Evolutionary conservation across 2,329 filamentous ascomycete genomes (phyloP).

Genomic region (Myriosclerotinia scirpicola): DNA sequence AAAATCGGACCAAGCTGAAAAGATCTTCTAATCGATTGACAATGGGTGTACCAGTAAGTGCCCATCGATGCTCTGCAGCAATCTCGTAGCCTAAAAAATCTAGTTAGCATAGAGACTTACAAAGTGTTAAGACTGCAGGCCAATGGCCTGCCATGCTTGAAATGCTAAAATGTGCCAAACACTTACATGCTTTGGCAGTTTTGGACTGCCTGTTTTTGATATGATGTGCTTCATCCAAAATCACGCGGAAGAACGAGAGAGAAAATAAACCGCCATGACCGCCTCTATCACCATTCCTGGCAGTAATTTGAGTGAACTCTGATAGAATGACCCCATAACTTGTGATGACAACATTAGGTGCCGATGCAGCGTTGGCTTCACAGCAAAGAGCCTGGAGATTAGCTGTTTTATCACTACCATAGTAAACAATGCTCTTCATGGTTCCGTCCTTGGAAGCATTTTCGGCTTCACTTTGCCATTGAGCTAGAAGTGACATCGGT

Average conservation of each 20-base stretch:
- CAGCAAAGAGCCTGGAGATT: conserved; percentile 81
- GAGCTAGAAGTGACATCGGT: conserved; percentile 91
- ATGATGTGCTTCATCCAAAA: conserved; percentile 90
- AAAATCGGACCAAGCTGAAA: conserved; percentile 87
- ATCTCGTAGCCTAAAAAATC: conserved; percentile 63
- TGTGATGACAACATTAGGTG: conserved; percentile 89
- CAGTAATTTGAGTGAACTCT: conserved; percentile 75
- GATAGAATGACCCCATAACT: conserved; percentile 91
- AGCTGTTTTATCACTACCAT: conserved; percentile 78
- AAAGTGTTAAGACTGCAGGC: no score
- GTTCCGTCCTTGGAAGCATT: conserved; percentile 85
- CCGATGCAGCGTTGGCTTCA: conserved; percentile 67
- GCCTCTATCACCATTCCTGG: conserved; percentile 64
- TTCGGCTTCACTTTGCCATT: conserved; percentile 94
- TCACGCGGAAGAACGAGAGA: conserved; percentile 89
- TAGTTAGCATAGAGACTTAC: not conserved
- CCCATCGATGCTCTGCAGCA: conserved; percentile 83
- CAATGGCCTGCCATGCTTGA: not conserved
- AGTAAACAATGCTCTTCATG: conserved; percentile 84
- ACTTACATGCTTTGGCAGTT: conserved; percentile 79
- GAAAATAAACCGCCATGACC: conserved; percentile 79
- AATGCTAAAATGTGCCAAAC: no score
- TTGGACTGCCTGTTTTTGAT: conserved; percentile 92
- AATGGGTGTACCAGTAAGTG: conserved; percentile 90
- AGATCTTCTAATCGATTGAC: conserved; percentile 94